Base-by-base conservation (phyloP, 257 asterid genomes). In the Leptodermis oblonga region DNA sequence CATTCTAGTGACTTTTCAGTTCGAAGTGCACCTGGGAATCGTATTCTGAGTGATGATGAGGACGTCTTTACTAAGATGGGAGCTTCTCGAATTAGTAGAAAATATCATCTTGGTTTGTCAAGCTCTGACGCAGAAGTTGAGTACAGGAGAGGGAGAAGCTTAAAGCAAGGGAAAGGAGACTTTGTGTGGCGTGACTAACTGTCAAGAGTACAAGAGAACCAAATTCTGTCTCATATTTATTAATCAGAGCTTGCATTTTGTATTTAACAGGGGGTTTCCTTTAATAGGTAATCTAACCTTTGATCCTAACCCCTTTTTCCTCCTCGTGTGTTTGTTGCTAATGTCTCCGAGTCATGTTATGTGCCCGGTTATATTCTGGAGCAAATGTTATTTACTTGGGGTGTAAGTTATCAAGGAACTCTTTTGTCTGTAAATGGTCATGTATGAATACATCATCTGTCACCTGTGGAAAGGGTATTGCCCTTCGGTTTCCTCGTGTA, bases 41-140 rank as follows among this genome's bases (percentile, higher is more conserved):
- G 78, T 64, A 63, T 62, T 53, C 62, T 83, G 79, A 85, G 90
- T 68, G 96, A 90, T 28, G 88, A 87, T 5, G 96, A 87, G 15
- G 88, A 74, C 80, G 52, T 89, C 62, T 85, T 85, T 79, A 80
- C 87, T 3, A 86, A 75, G 69, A 71, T 79, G 82, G 87, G 84
- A 31, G 73, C 79, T 72, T 80, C 89, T 45, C 86, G 92, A 84
- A 64, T 67, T 20, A 75, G 83, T 61, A 80, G 95, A 73, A 89
- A 81, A 74, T 78, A 86, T 65, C 84, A 85, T 59, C 80, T 78
- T 60, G 95, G 95, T 59, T 81, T 84, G 63, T 89, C 97, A 59
- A 87, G 82, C 73, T 94, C 98, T 1, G 97, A 94, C 79, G 97
- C 98, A 65, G 98, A 91, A 82, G 74, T 94, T 11, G 97, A 94